Conservation (phyloP, 2,329 filamentous ascomycete species). For the Coniella lustricola region DNA sequence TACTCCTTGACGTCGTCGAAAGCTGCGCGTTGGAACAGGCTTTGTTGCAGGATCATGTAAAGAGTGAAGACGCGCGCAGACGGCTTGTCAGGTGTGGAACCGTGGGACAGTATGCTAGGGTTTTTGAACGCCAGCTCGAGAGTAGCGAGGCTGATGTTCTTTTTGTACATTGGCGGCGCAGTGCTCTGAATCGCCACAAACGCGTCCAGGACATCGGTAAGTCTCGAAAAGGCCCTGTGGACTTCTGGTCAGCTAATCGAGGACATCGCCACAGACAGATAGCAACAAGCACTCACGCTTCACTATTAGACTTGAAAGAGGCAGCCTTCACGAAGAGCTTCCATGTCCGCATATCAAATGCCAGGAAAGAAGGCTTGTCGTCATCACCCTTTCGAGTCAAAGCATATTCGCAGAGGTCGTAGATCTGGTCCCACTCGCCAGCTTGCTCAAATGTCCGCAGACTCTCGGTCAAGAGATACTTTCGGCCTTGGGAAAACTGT, state of each 20-base stretch:
- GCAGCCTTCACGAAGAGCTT: slow-evolving; percentile 26
- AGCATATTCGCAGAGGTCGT: slow-evolving; percentile 36
- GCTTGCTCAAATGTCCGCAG: slow-evolving; percentile 31
- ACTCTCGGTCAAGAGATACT: slow-evolving; percentile 38
- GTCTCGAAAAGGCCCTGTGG: slow-evolving; percentile 22
- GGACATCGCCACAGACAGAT: neutral
- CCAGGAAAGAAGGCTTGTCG: slow-evolving; percentile 33
- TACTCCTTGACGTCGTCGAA: slow-evolving; percentile 43
- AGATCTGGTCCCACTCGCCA: slow-evolving; percentile 36
- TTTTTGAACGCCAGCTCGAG: slow-evolving; percentile 26
- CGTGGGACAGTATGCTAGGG: slow-evolving; percentile 18
- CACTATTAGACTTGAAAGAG: slow-evolving; percentile 20
- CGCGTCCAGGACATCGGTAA: slow-evolving; percentile 22
- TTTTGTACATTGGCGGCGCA: slow-evolving; percentile 27
- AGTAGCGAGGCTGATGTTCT: slow-evolving; percentile 27
- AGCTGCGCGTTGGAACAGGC: slow-evolving; percentile 24
- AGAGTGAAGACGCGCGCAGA: slow-evolving; percentile 27
- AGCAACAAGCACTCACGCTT: slow-evolving; percentile 19
- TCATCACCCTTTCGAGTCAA: slow-evolving; percentile 32
- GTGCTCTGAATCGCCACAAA: slow-evolving; percentile 22
- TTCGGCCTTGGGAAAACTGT: slow-evolving; percentile 40
- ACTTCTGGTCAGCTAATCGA: slow-evolving; percentile 3
- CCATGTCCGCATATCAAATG: slow-evolving; percentile 36
- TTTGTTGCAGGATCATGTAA: slow-evolving; percentile 26
- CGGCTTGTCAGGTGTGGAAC: slow-evolving; percentile 4